Base-by-base conservation (phyloP, 805 yeast species). In the Teunomyces aglyptinius region DNA sequence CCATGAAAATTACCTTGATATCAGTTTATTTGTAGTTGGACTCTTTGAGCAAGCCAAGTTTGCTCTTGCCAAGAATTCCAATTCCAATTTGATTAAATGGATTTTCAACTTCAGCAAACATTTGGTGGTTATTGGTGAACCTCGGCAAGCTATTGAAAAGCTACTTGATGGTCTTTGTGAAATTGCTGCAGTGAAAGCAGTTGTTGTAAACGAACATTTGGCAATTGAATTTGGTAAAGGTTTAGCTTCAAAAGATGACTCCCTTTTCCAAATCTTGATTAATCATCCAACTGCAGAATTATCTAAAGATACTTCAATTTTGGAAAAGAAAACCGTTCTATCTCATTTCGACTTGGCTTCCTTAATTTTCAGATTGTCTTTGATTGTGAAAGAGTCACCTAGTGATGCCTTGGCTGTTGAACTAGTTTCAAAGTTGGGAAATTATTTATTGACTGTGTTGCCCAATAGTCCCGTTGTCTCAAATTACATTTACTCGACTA, bases 1-100 rank as follows among this genome's bases (percentile, higher is more conserved):
- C 2, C 71, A 67, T 45, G 32, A 53, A 8, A 50, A 51, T n/a
- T 68, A 60, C 41, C 44, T 53, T 5, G 68, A 66, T 45, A 45
- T 61, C 10, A 65, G 73, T 51, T 54, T 67, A 15, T 68, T 72
- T 43, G 50, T 66, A 2, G 60, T 70, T 40, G 66, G 60, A 1
- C 52, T 71, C 5, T 62, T 81, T 38, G 97, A 90, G 52, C 97
- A 90, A 59, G 77, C 85, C 64, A 71, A 74, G 44, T 87, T 75
- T 58, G 75, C 80, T 8, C 67, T 73, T 4, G 12, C 44, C 6
- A 65, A 62, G 0, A 48, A 53, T 8, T 58, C 56, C 15, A 56
- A 58, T 5, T 24, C 61, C 0, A 46, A 46, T 7, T 15, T 65
- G 3, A 53, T 69, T 16, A 57, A 61, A 41, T 86, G 91, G 89